A percentile compares a stretch with the other conserved stretches of the same genome.
These are phyloP conservation scores for Candida ipomoeae DNA, from an alignment of 805 yeast genomes.

Conservation along the genomic window DNA sequence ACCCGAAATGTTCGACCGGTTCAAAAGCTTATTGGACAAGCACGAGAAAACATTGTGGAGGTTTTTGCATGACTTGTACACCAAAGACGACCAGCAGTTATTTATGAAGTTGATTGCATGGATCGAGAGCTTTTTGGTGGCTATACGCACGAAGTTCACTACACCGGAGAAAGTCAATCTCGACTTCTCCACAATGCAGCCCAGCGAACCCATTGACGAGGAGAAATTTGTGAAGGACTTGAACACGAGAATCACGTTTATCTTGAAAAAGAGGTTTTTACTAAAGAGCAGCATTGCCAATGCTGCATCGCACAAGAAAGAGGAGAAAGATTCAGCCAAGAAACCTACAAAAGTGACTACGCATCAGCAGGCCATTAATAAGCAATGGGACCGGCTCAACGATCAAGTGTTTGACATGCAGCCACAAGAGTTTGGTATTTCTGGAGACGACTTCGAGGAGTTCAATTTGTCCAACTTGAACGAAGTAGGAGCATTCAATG, in stretches of 20 bases:
- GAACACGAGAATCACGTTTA: constrained; percentile 33
- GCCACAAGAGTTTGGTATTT: constrained; percentile 35
- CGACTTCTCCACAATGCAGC: constrained; percentile 31
- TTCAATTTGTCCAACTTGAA: constrained; percentile 27
- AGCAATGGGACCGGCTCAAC: constrained; percentile 46
- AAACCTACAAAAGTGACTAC: constrained; percentile 22
- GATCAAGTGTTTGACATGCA: constrained; percentile 24
- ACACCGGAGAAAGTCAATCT: constrained; percentile 39
- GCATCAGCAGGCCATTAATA: constrained; percentile 20
- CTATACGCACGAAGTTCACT: constrained; percentile 58
- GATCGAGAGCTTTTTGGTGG: constrained; percentile 62
- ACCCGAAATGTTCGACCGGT: constrained; percentile 60
- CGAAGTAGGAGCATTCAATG: constrained; percentile 7
- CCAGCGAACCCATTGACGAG: constrained; percentile 25
- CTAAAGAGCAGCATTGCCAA: constrained; percentile 32
- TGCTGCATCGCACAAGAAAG: constrained; percentile 4
- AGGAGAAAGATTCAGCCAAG: constrained; percentile 15
- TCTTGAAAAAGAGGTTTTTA: constrained; percentile 34
- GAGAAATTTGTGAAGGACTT: constrained; percentile 37
- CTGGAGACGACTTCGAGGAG: constrained; percentile 40
- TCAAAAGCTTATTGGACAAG: constrained; percentile 60
- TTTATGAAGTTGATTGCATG: constrained; percentile 71
- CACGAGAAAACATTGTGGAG: constrained; percentile 71
- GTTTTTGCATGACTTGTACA: constrained; percentile 78
- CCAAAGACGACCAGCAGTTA: constrained; percentile 66